Conservation (phyloP, 2,329 filamentous ascomycete species). For the Didymosphaeria variabile region DNA sequence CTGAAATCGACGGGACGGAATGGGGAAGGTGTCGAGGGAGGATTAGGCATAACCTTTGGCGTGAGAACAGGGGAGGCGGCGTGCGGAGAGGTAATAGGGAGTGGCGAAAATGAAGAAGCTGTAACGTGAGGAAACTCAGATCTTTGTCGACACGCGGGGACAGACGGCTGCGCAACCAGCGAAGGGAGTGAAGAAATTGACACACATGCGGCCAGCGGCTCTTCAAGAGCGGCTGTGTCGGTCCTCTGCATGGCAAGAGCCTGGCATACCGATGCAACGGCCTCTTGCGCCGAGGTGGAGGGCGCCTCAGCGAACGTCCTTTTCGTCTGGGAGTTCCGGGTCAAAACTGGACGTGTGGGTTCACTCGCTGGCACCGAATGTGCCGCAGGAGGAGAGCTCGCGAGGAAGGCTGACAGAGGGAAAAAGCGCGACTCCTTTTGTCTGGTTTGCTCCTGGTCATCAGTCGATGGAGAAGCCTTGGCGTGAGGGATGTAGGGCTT, state of each 20-base stretch:
- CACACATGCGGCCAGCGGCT: neutral
- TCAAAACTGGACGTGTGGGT: neutral
- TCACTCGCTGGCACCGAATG: constrained; percentile 9
- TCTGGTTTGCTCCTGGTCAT: constrained; percentile 10
- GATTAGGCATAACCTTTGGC: constrained; percentile 25
- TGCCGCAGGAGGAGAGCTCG: constrained; percentile 13
- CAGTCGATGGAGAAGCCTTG: neutral
- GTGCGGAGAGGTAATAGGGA: constrained; percentile 21
- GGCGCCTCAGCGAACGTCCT: constrained; percentile 6
- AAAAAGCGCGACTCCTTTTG: constrained; percentile 27
- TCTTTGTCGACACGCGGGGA: neutral
- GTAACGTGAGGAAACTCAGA: constrained; percentile 1
- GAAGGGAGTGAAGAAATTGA: constrained; percentile 8
- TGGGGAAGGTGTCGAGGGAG: constrained; percentile 27
- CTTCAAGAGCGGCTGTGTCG: neutral
- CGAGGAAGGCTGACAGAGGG: constrained; percentile 29
- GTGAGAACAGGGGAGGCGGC: constrained; percentile 19
- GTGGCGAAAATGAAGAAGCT: constrained; percentile 10
- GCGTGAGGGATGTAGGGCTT: constrained; percentile 6
- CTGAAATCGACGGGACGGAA: constrained; percentile 9
- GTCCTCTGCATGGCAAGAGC: constrained; percentile 14
- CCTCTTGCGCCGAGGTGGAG: constrained; percentile 20
- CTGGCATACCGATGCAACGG: constrained; percentile 18
- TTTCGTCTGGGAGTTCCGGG: neutral
- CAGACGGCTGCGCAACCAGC: constrained; percentile 6